phyloP scores from a whole-genome alignment of 2,329 filamentous ascomycete genomes.

The Coleophoma crateriformis region DNA sequence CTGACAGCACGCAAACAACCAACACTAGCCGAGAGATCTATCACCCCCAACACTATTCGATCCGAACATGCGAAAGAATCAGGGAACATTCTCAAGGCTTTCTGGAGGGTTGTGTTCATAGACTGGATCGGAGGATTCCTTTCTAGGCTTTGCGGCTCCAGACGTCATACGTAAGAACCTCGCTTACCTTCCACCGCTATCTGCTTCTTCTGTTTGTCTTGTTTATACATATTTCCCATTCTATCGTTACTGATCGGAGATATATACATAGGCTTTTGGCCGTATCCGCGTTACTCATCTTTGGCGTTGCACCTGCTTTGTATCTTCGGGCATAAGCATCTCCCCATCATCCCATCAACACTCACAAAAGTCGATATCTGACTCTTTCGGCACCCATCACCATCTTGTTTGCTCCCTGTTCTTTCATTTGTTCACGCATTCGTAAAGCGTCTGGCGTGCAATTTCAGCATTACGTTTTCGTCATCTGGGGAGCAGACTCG shows the following conservation, averaged over 20 bases:
- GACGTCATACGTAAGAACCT: conserved; percentile 20
- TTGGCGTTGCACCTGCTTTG: conserved; percentile 16
- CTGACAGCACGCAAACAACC: conserved; percentile 15
- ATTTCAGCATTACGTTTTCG: too few relatives aligned
- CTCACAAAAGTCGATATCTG: too few relatives aligned
- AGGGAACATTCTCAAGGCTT: conserved; percentile 21
- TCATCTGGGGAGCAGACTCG: too few relatives aligned
- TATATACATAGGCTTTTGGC: conserved; percentile 17
- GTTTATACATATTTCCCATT: conserved; percentile 1
- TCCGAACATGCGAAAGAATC: conserved; percentile 17
- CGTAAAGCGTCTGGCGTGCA: too few relatives aligned
- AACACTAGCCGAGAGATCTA: conserved; percentile 15
- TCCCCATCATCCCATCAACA: too few relatives aligned
- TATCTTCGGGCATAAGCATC: conserved; percentile 9
- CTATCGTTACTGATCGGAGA: conserved; percentile 14
- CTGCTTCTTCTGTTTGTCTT: conserved; percentile 1
- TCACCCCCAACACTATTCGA: conserved; percentile 22
- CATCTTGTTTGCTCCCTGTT: too few relatives aligned
- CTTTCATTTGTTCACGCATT: too few relatives aligned
- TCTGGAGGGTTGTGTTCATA: conserved; percentile 27
- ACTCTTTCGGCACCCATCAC: too few relatives aligned
- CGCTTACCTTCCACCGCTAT: conserved; percentile 2
- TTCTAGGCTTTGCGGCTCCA: conserved; percentile 20
- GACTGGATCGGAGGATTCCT: conserved; percentile 29
- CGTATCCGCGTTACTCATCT: conserved; percentile 14